Evolutionary conservation across 352 stramenopile species (phyloP), one percentile per base, ranked within the genome.

Genomic region (Aphanomyces euteiches): DNA sequence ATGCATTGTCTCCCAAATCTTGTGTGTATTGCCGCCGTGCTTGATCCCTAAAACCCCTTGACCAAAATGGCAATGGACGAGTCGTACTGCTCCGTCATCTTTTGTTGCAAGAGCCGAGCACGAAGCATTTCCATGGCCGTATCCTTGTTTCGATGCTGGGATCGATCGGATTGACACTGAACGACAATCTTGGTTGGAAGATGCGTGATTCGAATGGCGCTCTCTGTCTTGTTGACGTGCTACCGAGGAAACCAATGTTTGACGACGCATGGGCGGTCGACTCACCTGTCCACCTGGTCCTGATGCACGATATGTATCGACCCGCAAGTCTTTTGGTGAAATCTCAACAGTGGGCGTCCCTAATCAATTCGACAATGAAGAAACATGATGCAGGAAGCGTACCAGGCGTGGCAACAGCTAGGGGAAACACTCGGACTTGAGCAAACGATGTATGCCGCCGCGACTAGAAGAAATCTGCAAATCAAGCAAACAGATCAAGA

Each of bases 191-290:
- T 96, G 7, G 89, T 97, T 0, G 96, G 93, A 43, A 98, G 73
- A 72, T 99, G 96, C 63, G 91, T 98, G 74, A 99, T 97, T 40
- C 96, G 84, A 41, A 99, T 93, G 13, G 92, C 96, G 41, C 93
- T 98, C 75, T 99, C 95, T 5, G 98, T 97, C 70, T 97, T 97
- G 78, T 99, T 99, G 6, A 99, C 96, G 76, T 99, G 98, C 78
- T 70, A 70, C 7, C 3, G 19, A 21, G 59, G 3, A 15, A 36
- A 45, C 50, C 4, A 28, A 41, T 47, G 38, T 54, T 8, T 64
- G 3, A 19, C 50, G 17, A 19, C 50, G 0, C 7, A 19, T 17
- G 19, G 19, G 15, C 7, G 19, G 8, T 19, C 38, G 5, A 17
- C 43, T 17, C 28, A 70, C 64, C 43, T 99, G 96, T 1, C 96